Base-by-base conservation (phyloP, 805 yeast species). In the Schwanniomyces polymorphus region DNA sequence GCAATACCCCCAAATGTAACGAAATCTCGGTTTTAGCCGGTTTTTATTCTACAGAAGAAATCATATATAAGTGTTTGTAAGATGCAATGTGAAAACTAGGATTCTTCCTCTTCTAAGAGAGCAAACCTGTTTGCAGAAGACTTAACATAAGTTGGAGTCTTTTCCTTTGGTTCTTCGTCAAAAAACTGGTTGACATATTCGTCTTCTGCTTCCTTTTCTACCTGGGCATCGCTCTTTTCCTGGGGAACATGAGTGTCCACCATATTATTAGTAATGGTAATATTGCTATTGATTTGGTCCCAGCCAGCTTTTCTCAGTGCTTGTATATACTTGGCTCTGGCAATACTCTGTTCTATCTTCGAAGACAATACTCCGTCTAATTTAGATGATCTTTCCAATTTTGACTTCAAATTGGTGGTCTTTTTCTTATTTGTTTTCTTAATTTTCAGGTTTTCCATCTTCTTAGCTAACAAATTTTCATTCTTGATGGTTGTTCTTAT, bases 401-500 rank as follows among this genome's bases (percentile, higher is more conserved):
- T 74, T 44, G 57, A 59, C 48, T 59, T 70, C 38, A 67, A 49
- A 3, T 65, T 43, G 49, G 57, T 49, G 58, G 68, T 54, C 56
- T 61, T 55, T 61, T 63, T 70, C 59, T 61, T 70, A 48, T 57
- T 64, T 4, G 43, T 41, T 47, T 70, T 70, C 49, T 52, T 63
- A 41, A 67, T 54, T 50, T 54, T 62, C 27, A 56, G 61, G 55
- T 66, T 75, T 44, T 76, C 79, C 60, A 82, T 67, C 57, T 84
- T 85, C 48, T 76, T 79, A 38, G 73, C 78, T 42, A 86, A 63
- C 10, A 86, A 67, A 41, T 78, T 78, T 57, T 84, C 90, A 55
- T 85, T 86, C 61, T 81, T 85, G 52, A 80, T 76, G 5, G 85
- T 75, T 8, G 84, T 80, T 64, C 92, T 78, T 48, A 86, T 84